These are phyloP conservation scores for Breviolum minutum DNA, from an alignment of 73 alveolate species.

Conservation along the genomic window DNA sequence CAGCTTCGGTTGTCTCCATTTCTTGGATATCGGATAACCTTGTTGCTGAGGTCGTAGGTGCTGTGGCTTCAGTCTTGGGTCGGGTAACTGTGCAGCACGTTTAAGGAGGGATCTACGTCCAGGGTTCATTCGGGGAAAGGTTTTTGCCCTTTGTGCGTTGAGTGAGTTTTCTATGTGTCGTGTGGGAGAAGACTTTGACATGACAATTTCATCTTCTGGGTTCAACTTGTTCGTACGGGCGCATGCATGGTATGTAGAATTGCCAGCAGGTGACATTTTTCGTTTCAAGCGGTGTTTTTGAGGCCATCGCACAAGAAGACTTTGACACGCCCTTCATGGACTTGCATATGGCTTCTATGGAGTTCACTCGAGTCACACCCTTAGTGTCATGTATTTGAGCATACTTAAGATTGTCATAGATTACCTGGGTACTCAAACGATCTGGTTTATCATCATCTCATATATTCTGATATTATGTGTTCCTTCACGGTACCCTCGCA, in stretches of 20 bases:
- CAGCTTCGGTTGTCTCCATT: background rate
- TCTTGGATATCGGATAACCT: background rate
- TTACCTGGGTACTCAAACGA: too few relatives aligned
- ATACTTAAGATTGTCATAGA: too few relatives aligned
- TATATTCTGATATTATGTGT: too few relatives aligned
- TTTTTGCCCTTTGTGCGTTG: background rate
- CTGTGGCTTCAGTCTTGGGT: slow-evolving; percentile 81
- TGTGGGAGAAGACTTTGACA: too few relatives aligned
- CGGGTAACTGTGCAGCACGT: slow-evolving; percentile 30
- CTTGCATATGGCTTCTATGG: slow-evolving; percentile 82
- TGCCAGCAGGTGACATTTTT: background rate
- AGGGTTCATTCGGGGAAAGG: too few relatives aligned
- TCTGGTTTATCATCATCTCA: too few relatives aligned
- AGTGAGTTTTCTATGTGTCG: too few relatives aligned
- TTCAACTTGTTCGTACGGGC: too few relatives aligned
- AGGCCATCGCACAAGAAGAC: slow-evolving; percentile 56
- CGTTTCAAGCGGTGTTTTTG: background rate
- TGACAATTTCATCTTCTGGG: too few relatives aligned
- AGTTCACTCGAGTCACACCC: slow-evolving; percentile 48
- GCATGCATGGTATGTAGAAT: too few relatives aligned
- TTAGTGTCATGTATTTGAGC: background rate
- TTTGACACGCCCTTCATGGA: slow-evolving; percentile 75
- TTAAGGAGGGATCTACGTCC: too few relatives aligned
- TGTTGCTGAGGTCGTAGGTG: slow-evolving; percentile 49
- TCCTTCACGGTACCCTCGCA: too few relatives aligned